A percentile compares a stretch with the other conserved stretches of the same genome.
These are phyloP conservation scores for Rhodotorula sp. DNA, from an alignment of 1,284 basidiomycete species.

Conservation along the genomic window DNA sequence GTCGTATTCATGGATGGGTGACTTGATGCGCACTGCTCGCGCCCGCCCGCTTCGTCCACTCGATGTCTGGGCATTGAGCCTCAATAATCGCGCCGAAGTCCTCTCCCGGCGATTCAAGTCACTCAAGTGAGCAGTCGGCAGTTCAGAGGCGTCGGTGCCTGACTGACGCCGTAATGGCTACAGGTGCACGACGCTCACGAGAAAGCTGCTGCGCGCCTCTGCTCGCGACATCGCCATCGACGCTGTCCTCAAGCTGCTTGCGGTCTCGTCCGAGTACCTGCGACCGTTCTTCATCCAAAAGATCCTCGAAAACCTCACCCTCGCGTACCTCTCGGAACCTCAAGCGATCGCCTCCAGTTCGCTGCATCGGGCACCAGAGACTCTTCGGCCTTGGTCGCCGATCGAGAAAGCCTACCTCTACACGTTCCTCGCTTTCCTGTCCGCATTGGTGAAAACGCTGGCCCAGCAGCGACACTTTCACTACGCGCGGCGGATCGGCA, in stretches of 20 bases:
- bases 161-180: constrained; percentile 53
- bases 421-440: constrained; percentile 55
- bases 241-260: constrained; percentile 62
- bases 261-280: constrained; percentile 29
- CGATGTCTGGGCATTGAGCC: constrained; percentile 70
- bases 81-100: constrained; percentile 56
- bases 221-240: constrained; percentile 71
- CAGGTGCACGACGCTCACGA: constrained; percentile 57
- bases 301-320: constrained; percentile 32
- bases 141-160: constrained; percentile 34
- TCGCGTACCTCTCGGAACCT: constrained; percentile 6
- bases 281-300: constrained; percentile 35
- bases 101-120: constrained; percentile 23
- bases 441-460: constrained; percentile 19
- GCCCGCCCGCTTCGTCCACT: constrained; percentile 5
- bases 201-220: constrained; percentile 65
- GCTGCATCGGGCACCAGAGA: neutral
- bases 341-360: neutral
- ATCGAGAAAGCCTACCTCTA: constrained; percentile 67
- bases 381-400: constrained; percentile 23
- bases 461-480: constrained; percentile 52
- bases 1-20: constrained; percentile 71
- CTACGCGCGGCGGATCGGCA: constrained; percentile 47
- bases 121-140: constrained; percentile 43
- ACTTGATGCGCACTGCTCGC: constrained; percentile 55